These are phyloP conservation scores for Pseudopithomyces maydicus DNA, from an alignment of 2,329 filamentous ascomycete genomes.

Conservation along the genomic window DNA sequence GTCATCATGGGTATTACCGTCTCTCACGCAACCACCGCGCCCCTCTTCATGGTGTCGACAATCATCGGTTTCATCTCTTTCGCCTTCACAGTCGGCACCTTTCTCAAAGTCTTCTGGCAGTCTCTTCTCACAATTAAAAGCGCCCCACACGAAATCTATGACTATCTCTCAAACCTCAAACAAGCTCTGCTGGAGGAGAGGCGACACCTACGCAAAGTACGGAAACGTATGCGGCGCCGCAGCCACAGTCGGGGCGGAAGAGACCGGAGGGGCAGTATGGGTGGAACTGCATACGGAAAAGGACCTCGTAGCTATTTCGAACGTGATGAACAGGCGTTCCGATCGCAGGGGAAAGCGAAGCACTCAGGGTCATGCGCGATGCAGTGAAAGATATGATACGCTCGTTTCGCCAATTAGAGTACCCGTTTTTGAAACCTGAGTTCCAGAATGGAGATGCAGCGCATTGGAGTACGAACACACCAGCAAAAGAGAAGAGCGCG, in stretches of 20 bases:
- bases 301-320: conserved; percentile 16
- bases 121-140: conserved; percentile 45
- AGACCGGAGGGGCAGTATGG: conserved; percentile 5
- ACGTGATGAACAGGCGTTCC: conserved; percentile 25
- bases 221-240: conserved; percentile 20
- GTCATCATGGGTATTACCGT: conserved; percentile 25
- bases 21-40: conserved; percentile 32
- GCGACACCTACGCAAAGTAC: conserved; percentile 36
- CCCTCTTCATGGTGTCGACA: conserved; percentile 42
- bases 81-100: conserved; percentile 50
- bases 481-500: conserved; percentile 1
- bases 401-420: conserved; percentile 44
- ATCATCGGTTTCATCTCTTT: conserved; percentile 51
- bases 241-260: conserved; percentile 14
- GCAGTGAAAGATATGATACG: conserved; percentile 43
- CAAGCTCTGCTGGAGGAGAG: conserved; percentile 50
- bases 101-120: conserved; percentile 49
- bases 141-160: conserved; percentile 46
- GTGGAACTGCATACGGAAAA: conserved; percentile 8
- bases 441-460: conserved; percentile 23
- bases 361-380: conserved; percentile 43
- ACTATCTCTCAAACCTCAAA: conserved; percentile 47
- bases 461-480: conserved; percentile 17
- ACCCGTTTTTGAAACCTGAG: conserved; percentile 45
- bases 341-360: conserved; percentile 38